Conservation (phyloP, 495 filamentous ascomycete species). For the Neurospora sp. region DNA sequence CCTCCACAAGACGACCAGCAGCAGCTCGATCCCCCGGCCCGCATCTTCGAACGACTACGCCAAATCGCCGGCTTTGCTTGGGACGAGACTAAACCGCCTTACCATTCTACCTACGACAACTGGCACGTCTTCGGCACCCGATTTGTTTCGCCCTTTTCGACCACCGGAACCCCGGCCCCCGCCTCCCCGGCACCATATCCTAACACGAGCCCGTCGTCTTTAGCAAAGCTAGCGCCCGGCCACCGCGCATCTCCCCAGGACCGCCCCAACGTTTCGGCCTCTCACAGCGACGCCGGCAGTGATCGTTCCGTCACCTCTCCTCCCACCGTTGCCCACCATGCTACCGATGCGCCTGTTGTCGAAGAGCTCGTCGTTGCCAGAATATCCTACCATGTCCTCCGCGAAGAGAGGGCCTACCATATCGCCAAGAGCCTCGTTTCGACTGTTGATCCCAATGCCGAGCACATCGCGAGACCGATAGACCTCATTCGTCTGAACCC, state of each 20-base stretch:
- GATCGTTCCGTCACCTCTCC: constrained; percentile 29
- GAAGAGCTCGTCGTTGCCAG: constrained; percentile 58
- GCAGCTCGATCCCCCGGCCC: constrained; percentile 55
- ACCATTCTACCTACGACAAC: constrained; percentile 75
- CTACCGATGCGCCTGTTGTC: constrained; percentile 25
- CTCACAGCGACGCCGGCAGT: constrained; percentile 28
- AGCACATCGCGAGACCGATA: constrained; percentile 65
- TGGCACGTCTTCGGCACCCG: constrained; percentile 47
- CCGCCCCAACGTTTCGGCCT: constrained; percentile 14
- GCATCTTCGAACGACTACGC: constrained; percentile 62
- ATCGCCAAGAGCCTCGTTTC: constrained; percentile 60
- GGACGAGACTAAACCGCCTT: constrained; percentile 59
- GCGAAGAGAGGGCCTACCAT: constrained; percentile 77
- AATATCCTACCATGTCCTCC: constrained; percentile 66
- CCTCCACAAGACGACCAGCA: constrained; percentile 44
- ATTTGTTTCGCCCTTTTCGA: constrained; percentile 34
- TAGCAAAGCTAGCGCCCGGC: constrained; percentile 17
- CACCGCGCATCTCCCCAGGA: constrained; percentile 29
- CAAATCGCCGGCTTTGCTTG: constrained; percentile 66
- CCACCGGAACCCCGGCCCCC: constrained; percentile 15
- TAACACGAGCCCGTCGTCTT: constrained; percentile 19
- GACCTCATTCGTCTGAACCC: constrained; percentile 58
- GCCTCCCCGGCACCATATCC: constrained; percentile 14
- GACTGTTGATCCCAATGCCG: constrained; percentile 60
- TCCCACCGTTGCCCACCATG: constrained; percentile 12